Evolutionary conservation across 148 eudicot species (phyloP).

Genomic region (Heliamphora exappendiculata): DNA sequence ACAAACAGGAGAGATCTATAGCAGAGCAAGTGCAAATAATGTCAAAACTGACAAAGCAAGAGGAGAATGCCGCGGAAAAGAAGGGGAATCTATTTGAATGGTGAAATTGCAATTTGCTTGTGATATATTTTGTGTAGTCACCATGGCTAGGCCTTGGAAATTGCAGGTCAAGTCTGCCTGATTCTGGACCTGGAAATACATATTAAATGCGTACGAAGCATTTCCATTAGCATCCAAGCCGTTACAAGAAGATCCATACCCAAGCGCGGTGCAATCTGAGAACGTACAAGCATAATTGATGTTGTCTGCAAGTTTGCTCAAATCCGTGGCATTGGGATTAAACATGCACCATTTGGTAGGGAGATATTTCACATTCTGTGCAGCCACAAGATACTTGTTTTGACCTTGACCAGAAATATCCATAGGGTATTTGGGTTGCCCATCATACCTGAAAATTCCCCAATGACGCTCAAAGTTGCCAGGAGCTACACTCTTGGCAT

Average conservation of each 20-base stretch:
- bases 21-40: slow-evolving; percentile 13
- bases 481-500: slow-evolving; percentile 64
- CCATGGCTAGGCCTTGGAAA: slow-evolving; percentile 61
- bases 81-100: slow-evolving; percentile 47
- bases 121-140: slow-evolving; percentile 54
- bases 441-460: slow-evolving; percentile 83
- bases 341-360: slow-evolving; percentile 61
- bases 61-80: slow-evolving; percentile 14
- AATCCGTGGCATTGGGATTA: slow-evolving; percentile 50
- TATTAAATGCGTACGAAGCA: slow-evolving; percentile 74
- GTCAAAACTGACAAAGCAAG: slow-evolving; percentile 11
- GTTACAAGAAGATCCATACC: slow-evolving; percentile 70
- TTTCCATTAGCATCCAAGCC: slow-evolving; percentile 57
- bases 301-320: slow-evolving; percentile 48
- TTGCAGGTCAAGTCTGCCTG: slow-evolving; percentile 47
- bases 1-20: slow-evolving; percentile 5
- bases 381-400: slow-evolving; percentile 44
- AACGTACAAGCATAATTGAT: slow-evolving; percentile 55
- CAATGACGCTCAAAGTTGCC: slow-evolving; percentile 89
- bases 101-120: slow-evolving; percentile 65
- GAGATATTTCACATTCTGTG: slow-evolving; percentile 52
- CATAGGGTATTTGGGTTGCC: slow-evolving; percentile 71
- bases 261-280: slow-evolving; percentile 79
- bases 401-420: slow-evolving; percentile 43
- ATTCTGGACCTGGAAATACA: slow-evolving; percentile 60